Evolutionary conservation across 495 filamentous ascomycete species (phyloP).

Genomic region (Patellaria atrata): DNA sequence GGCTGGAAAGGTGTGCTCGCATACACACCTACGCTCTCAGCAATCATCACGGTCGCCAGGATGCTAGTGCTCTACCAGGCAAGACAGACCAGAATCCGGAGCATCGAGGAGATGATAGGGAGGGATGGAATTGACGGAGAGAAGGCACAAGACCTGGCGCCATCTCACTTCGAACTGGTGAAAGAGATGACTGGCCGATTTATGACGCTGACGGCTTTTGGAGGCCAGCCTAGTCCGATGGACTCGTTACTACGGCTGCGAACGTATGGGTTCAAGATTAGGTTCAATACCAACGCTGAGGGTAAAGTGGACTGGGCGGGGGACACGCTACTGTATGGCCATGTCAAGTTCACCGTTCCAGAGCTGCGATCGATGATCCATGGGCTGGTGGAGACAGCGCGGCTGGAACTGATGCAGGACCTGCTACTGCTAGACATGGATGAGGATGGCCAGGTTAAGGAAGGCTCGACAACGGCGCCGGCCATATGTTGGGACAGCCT

Average conservation of each 20-base stretch:
- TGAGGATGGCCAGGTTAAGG: too few species aligned
- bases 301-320: slow-evolving; percentile 10
- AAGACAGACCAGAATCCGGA: slow-evolving; percentile 3
- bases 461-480: too few species aligned
- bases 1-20: slow-evolving; percentile 3
- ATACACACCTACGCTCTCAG: slow-evolving; percentile 9
- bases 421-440: too few species aligned
- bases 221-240: slow-evolving; percentile 9
- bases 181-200: slow-evolving; percentile 3
- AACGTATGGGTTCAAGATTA: slow-evolving; percentile 24
- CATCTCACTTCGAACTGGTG: slow-evolving; percentile 6
- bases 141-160: too few species aligned
- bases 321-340: slow-evolving; percentile 3
- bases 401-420: too few species aligned
- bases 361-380: slow-evolving; percentile 8
- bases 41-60: slow-evolving; percentile 12
- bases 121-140: too few species aligned
- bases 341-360: slow-evolving; percentile 3
- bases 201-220: too few species aligned
- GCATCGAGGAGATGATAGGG: too few species aligned
- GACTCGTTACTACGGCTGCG: slow-evolving; percentile 21
- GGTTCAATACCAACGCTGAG: slow-evolving; percentile 19
- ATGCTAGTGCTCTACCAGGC: slow-evolving; percentile 12
- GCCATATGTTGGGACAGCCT: background rate
- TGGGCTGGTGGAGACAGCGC: too few species aligned